A percentile compares a stretch with the other conserved stretches of the same genome.
These are phyloP conservation scores for Mycena amicta DNA, from an alignment of 768 basidiomycete species.

Conservation along the genomic window DNA sequence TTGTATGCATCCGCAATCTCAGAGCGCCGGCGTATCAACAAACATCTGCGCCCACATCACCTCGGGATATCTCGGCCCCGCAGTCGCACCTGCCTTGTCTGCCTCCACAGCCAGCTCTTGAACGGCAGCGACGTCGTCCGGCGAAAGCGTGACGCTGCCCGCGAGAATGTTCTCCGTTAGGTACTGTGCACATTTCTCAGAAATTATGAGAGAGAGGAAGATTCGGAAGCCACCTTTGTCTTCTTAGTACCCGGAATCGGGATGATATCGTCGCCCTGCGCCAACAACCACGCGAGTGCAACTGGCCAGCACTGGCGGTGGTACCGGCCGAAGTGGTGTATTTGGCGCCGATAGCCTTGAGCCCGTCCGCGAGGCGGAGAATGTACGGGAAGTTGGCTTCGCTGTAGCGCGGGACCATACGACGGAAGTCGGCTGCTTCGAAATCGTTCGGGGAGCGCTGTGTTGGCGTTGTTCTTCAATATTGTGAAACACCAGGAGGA, in stretches of 20 bases:
- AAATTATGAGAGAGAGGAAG: not conserved
- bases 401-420: conserved; percentile 35
- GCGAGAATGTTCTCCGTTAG: not conserved
- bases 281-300: conserved; percentile 53
- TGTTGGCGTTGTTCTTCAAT: not conserved
- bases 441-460: conserved; percentile 42
- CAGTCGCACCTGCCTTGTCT: not conserved
- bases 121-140: conserved; percentile 4
- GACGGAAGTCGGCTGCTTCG: conserved; percentile 42
- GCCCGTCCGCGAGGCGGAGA: conserved; percentile 40
- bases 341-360: conserved; percentile 41
- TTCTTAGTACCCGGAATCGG: conserved; percentile 51
- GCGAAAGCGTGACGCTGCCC: not conserved
- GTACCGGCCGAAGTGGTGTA: conserved; percentile 23
- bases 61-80: not conserved
- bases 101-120: conserved; percentile 1
- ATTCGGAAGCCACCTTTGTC: conserved; percentile 41
- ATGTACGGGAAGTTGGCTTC: conserved; percentile 51
- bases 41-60: conserved; percentile 4
- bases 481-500: not conserved
- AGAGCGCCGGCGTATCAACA: conserved; percentile 3
- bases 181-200: not conserved
- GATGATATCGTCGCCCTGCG: conserved; percentile 48
- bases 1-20: too few species aligned
- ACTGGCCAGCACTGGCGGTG: conserved; percentile 44